Evolutionary conservation across 2,329 filamentous ascomycete species (phyloP), one percentile per base, ranked within the genome.

Genomic region (Exophiala spinifera): DNA sequence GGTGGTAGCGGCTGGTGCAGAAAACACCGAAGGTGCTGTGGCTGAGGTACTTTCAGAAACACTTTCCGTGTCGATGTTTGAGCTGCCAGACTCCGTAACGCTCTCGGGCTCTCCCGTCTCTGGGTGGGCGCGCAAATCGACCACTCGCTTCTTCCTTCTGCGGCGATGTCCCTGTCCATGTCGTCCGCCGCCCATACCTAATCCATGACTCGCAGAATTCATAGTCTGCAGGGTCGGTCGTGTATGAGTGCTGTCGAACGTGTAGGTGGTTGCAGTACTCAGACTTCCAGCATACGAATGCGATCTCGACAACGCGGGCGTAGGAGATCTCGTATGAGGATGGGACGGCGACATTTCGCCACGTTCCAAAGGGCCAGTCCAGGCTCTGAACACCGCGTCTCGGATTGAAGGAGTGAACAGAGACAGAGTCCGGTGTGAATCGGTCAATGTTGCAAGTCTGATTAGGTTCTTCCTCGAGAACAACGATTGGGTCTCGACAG

Each of bases 381-480:
- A 96, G 28, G 92, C 94, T 56, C 94, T 83, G 70, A 95, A 96
- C 21, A 97, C 87, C 3, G 89, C 89, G 70, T 97, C 90, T 49
- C 84, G 79, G 55, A 97, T 92, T n/a, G 87, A 84, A 0, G 92
- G 91, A 1, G 92, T 96, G 68, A 95, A 95, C 0, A 97, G 77
- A 3, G 91, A 95, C 31, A 97, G 74, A 0, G 94, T 97, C 45
- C 89, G 85, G 65, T 97, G 91, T 2, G 91, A 95, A 66, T 95
- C 88, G 3, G 84, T 91, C 53, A 99, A 76, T 0, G 89, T 83
- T 20, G 88, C 89, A 11, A 99, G 77, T 47, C 89, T 86, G 20
- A 95, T 74, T 34, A 97, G 76, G 65, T 96, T 97, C 79, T 95
- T 96, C 67, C 96, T 90, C 0, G 92, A 97, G 69, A 99, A 97